These are phyloP conservation scores for Bryum argenteum DNA, from an alignment of 225 moss, liverwort and hornwort genomes.

Conservation along the genomic window DNA sequence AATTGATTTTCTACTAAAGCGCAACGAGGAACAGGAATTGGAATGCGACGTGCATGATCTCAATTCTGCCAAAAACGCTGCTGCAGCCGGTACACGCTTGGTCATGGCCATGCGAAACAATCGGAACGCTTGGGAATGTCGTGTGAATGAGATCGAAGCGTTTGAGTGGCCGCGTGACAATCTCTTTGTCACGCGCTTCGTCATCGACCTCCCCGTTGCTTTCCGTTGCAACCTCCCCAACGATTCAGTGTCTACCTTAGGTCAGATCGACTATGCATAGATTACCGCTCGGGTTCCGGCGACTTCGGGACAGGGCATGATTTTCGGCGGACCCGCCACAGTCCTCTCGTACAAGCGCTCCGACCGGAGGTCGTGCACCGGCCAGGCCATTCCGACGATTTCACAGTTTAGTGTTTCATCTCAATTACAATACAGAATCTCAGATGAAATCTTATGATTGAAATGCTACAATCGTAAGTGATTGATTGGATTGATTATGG, in stretches of 20 bases:
- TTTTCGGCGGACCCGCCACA: too few relatives aligned
- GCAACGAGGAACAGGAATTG: neutral
- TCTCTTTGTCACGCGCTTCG: neutral
- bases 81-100: neutral
- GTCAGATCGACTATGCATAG: neutral
- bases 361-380: too few relatives aligned
- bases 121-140: conserved; percentile 13
- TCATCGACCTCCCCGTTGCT: neutral
- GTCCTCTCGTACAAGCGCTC: too few relatives aligned
- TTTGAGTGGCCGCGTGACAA: conserved; percentile 8
- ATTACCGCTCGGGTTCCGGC: too few relatives aligned
- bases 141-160: conserved; percentile 17
- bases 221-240: conserved; percentile 36
- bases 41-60: neutral
- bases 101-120: conserved; percentile 4
- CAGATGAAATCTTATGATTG: too few relatives aligned
- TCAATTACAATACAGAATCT: too few relatives aligned
- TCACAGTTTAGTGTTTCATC: too few relatives aligned
- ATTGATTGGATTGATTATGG: neutral
- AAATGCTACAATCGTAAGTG: too few relatives aligned
- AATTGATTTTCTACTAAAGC: neutral
- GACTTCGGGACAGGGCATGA: too few relatives aligned
- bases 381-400: too few relatives aligned
- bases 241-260: conserved; percentile 6
- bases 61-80: neutral